Percentiles rank a stretch among this genome's conserved stretches.
phyloP scores from a whole-genome alignment of 2,329 filamentous ascomycete species.

The Chrysosporium queenslandicum region DNA sequence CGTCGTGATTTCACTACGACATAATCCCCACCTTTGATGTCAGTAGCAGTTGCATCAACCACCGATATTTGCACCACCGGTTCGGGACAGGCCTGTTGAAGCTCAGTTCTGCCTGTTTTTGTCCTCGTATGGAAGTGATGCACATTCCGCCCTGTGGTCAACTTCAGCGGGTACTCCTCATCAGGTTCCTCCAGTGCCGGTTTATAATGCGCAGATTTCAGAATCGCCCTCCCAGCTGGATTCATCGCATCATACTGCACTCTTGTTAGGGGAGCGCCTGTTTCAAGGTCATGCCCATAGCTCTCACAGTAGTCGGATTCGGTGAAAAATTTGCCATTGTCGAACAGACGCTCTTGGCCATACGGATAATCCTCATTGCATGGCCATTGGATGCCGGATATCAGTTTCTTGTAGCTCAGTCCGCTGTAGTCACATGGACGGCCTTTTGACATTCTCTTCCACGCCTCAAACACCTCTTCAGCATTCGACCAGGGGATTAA shows the following conservation, averaged over 20 bases:
- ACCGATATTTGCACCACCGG: constrained; percentile 25
- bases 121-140: constrained; percentile 33
- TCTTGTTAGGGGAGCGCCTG: constrained; percentile 27
- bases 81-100: constrained; percentile 26
- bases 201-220: constrained; percentile 28
- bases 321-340: constrained; percentile 30
- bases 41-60: constrained; percentile 23
- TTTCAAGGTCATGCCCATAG: constrained; percentile 33
- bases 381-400: constrained; percentile 33
- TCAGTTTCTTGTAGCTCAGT: constrained; percentile 28
- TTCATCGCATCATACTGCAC: constrained; percentile 25
- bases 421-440: constrained; percentile 31
- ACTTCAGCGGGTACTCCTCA: constrained; percentile 27
- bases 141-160: constrained; percentile 29
- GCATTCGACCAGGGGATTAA: constrained; percentile 25
- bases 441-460: constrained; percentile 28
- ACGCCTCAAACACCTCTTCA: constrained; percentile 31
- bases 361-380: constrained; percentile 27
- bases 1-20: constrained; percentile 26
- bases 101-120: constrained; percentile 28
- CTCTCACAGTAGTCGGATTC: constrained; percentile 30
- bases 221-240: constrained; percentile 28
- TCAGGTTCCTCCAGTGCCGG: constrained; percentile 24
- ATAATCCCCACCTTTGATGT: constrained; percentile 25
- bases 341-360: constrained; percentile 29